Conservation (phyloP, 2,329 filamentous ascomycete species). For the Albifimbria verrucaria region DNA sequence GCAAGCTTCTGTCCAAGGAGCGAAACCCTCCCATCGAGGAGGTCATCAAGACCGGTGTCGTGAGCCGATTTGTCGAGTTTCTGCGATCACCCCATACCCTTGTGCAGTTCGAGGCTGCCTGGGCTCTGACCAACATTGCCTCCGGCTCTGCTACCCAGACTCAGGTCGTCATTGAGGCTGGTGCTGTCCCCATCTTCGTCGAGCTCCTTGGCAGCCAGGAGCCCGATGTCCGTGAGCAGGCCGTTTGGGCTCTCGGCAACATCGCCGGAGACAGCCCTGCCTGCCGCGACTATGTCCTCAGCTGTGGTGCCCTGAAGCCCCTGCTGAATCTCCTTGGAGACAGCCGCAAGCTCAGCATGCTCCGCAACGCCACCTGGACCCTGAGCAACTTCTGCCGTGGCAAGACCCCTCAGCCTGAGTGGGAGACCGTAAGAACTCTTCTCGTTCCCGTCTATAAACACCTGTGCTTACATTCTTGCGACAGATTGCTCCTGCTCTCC, state of each 20-base stretch:
- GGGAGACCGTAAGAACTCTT: slow-evolving; percentile 73
- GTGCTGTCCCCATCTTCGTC: slow-evolving; percentile 97
- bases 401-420: slow-evolving; percentile 98
- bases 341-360: slow-evolving; percentile 98
- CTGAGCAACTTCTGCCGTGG: slow-evolving; percentile 99
- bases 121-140: slow-evolving; percentile 98
- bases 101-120: slow-evolving; percentile 98
- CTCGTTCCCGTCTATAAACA: background rate
- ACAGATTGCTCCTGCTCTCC: slow-evolving; percentile 90
- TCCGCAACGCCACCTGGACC: slow-evolving; percentile 97
- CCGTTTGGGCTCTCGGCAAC: slow-evolving; percentile 97
- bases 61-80: slow-evolving; percentile 96
- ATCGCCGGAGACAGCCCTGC: slow-evolving; percentile 97
- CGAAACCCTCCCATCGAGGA: slow-evolving; percentile 98
- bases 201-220: slow-evolving; percentile 94
- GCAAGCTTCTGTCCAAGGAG: slow-evolving; percentile 97
- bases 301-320: slow-evolving; percentile 85
- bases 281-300: slow-evolving; percentile 94
- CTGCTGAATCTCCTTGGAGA: slow-evolving; percentile 87
- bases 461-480: slow-evolving; percentile 7
- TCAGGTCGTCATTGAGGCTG: slow-evolving; percentile 97
- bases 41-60: slow-evolving; percentile 98
- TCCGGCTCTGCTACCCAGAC: slow-evolving; percentile 96
- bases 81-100: slow-evolving; percentile 95
- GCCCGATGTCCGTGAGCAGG: slow-evolving; percentile 96